Base-by-base conservation (phyloP, 768 basidiomycete species). In the Pulveroboletus sp. region DNA sequence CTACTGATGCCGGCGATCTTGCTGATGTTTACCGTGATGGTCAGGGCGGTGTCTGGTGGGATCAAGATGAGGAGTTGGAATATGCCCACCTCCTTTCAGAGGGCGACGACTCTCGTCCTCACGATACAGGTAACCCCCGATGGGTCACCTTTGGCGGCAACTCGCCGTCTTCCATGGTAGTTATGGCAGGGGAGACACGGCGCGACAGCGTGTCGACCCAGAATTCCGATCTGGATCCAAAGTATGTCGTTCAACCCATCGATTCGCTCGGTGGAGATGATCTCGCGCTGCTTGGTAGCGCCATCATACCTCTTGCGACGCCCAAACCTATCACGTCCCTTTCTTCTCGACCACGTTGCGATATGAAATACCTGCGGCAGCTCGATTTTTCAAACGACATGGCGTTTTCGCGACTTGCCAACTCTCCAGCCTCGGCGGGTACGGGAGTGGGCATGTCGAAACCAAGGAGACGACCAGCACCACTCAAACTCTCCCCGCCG, bases 31-130 rank as follows among this genome's bases (percentile, higher is more conserved):
- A 78, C 65, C 73, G 81, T 15, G 84, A 88, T 48, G 81, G 68
- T 0, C 71, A 75, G 24, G 84, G 84, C 21, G 77, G 79, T 0
- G 46, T 87, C 13, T 89, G 86, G 84, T 76, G 78, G 73, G 86
- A 89, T 57, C 78, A 76, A 47, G 83, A 84, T 10, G 86, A 89
- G 63, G 78, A 82, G 58, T 73, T 77, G 74, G 86, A 89, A 59
- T 86, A 81, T 54, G 71, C 74, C 13, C 82, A 79, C 49, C 74
- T 89, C 8, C 73, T 89, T 28, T 70, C 66, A 39, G 73, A 70
- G 24, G 63, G 70, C 13, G 61, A 68, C 11, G 65, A 60, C 28
- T 54, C 57, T 52, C 51, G 54, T 24, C 56, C 60, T 37, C 51
- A 46, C 24, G 59, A 59, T 31, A 57, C 54, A 18, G 63, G 64